Percentiles rank a stretch among this genome's conserved stretches.
Evolutionary conservation across 169 alveolate species (phyloP).

Genomic region (Sarcocystis neurona): DNA sequence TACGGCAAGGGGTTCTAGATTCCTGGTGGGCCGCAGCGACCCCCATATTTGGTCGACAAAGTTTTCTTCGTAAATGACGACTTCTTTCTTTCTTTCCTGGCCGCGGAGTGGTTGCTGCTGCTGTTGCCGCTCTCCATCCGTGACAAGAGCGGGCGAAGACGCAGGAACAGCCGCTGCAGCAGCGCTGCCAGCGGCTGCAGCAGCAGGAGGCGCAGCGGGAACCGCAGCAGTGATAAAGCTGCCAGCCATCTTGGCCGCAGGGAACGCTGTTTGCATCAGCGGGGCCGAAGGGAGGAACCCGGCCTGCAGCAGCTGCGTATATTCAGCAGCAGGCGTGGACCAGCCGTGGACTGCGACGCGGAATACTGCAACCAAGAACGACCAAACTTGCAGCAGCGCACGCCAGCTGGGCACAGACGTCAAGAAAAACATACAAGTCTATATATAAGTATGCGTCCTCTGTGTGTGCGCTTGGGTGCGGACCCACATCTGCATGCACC

Average conservation of each 20-base stretch:
- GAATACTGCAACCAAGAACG: conserved; percentile 35
- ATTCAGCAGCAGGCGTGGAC: conserved; percentile 35
- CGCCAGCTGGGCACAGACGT: too few relatives aligned
- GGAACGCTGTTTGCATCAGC: too few relatives aligned
- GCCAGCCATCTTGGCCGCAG: too few relatives aligned
- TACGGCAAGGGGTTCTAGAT: not conserved
- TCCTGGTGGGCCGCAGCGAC: conserved; percentile 28
- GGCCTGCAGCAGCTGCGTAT: conserved; percentile 20
- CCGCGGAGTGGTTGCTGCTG: not conserved
- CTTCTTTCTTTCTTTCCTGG: not conserved
- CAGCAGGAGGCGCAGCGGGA: not conserved
- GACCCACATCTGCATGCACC: too few relatives aligned
- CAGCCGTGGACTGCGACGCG: conserved; percentile 51
- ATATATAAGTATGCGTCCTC: too few relatives aligned
- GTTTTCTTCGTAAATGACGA: conserved; percentile 33
- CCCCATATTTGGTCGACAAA: conserved; percentile 68
- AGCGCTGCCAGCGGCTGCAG: not conserved
- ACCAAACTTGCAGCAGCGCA: too few relatives aligned
- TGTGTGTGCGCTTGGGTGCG: too few relatives aligned
- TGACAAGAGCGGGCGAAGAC: too few relatives aligned
- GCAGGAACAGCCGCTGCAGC: not conserved
- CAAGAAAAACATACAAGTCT: too few relatives aligned
- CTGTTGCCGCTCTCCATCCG: not conserved
- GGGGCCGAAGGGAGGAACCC: conserved; percentile 4
- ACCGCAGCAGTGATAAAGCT: too few relatives aligned